phyloP scores from a whole-genome alignment of 768 basidiomycete species.

The Scleroderma bovista region DNA sequence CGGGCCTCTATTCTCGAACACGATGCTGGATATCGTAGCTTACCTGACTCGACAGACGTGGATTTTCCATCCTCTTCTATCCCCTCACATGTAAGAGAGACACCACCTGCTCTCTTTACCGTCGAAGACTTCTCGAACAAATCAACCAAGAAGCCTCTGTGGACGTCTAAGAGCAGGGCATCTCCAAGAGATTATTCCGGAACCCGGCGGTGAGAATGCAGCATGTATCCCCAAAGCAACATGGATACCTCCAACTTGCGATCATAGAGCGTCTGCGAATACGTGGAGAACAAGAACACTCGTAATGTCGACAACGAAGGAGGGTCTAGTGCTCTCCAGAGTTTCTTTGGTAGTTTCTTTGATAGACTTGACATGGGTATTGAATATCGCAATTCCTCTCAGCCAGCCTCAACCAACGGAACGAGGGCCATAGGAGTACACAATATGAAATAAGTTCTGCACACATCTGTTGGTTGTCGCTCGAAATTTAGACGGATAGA shows the following conservation, averaged over 20 bases:
- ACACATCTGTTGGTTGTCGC: neutral
- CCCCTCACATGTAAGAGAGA: neutral
- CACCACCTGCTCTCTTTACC: slow-evolving; percentile 9
- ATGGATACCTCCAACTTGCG: neutral
- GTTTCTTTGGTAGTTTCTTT: too few species aligned
- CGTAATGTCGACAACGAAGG: slow-evolving; percentile 3
- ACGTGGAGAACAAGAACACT: slow-evolving; percentile 1
- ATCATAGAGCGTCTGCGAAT: neutral
- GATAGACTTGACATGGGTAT: too few species aligned
- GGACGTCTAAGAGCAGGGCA: too few species aligned
- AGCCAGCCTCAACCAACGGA: slow-evolving; percentile 1
- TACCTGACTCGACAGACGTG: slow-evolving; percentile 4
- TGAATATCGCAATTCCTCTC: neutral
- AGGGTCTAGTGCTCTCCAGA: slow-evolving; percentile 1
- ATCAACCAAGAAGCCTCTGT: slow-evolving; percentile 1
- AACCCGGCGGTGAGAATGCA: too few species aligned
- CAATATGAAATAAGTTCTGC: neutral
- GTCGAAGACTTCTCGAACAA: slow-evolving; percentile 23
- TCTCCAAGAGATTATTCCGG: too few species aligned
- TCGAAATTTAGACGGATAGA: slow-evolving; percentile 3
- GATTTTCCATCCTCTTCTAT: slow-evolving; percentile 1
- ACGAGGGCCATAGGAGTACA: neutral
- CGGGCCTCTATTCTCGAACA: neutral
- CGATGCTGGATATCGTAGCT: slow-evolving; percentile 16
- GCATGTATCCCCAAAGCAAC: too few species aligned